These are phyloP conservation scores for Hypoxylon cercidicola DNA, from an alignment of 495 filamentous ascomycete species.

Conservation along the genomic window DNA sequence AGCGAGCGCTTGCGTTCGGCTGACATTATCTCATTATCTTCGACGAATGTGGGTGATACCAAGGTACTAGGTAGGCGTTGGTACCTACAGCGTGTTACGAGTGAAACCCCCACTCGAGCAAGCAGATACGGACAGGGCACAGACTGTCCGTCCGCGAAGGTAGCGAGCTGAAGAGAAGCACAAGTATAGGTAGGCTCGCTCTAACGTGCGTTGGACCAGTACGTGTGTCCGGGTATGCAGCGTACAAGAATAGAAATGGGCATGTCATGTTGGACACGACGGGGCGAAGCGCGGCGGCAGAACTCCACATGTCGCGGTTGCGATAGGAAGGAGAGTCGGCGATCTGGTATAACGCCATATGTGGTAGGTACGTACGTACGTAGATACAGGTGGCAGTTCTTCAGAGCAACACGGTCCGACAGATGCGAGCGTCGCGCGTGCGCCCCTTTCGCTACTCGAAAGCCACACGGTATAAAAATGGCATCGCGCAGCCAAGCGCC, in stretches of 20 bases:
- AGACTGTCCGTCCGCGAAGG: background rate
- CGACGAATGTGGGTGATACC: background rate
- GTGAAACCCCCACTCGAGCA: background rate
- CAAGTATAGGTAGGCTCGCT: background rate
- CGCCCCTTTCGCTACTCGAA: background rate
- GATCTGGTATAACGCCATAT: background rate
- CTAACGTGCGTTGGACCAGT: background rate
- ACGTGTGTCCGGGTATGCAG: background rate
- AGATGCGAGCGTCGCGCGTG: background rate
- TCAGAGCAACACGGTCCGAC: background rate
- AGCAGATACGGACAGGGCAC: background rate
- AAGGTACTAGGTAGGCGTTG: background rate
- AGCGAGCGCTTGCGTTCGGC: constrained; percentile 6
- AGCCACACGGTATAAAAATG: background rate
- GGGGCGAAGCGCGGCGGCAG: background rate
- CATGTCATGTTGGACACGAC: too few species aligned
- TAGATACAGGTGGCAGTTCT: too few species aligned
- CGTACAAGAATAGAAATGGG: constrained; percentile 3
- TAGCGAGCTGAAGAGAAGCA: background rate
- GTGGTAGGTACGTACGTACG: too few species aligned
- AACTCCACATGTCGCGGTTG: background rate
- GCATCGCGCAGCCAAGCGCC: too few species aligned
- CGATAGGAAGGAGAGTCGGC: too few species aligned
- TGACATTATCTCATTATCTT: too few species aligned
- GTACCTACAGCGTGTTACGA: background rate